These are phyloP conservation scores for Phytophthora pisi DNA, from an alignment of 352 stramenopile genomes.

Conservation along the genomic window DNA sequence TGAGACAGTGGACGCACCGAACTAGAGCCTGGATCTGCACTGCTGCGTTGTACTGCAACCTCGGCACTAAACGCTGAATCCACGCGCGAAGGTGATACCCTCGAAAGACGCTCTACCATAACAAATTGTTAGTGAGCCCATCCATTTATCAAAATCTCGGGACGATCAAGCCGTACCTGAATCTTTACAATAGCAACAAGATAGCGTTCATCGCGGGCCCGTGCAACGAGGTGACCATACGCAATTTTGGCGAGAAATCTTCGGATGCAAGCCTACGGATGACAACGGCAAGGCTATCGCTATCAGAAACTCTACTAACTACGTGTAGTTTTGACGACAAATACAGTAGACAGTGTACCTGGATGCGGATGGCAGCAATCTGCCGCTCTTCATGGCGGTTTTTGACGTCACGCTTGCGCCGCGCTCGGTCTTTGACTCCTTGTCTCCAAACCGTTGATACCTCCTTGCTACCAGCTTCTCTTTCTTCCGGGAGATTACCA, in stretches of 20 bases:
- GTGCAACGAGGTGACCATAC: constrained; percentile 42
- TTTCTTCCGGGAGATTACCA: constrained; percentile 16
- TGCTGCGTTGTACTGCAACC: constrained; percentile 41
- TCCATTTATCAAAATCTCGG: neutral
- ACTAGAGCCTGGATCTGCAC: constrained; percentile 67
- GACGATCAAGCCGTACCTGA: constrained; percentile 39
- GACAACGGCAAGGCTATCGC: neutral
- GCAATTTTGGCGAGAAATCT: constrained; percentile 57
- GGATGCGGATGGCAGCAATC: constrained; percentile 48
- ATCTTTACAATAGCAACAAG: constrained; percentile 48
- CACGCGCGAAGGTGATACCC: constrained; percentile 49
- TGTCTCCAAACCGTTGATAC: constrained; percentile 48
- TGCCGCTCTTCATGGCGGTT: constrained; percentile 46
- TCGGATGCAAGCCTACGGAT: constrained; percentile 43
- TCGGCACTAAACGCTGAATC: constrained; percentile 52
- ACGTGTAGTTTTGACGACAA: neutral
- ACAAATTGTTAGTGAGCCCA: neutral
- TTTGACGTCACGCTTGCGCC: constrained; percentile 50
- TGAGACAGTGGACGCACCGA: constrained; percentile 34
- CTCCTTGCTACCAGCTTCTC: constrained; percentile 2
- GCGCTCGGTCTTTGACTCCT: constrained; percentile 47
- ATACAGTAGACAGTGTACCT: constrained; percentile 28
- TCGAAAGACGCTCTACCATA: constrained; percentile 42
- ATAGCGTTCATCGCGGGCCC: constrained; percentile 53
- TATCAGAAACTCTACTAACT: neutral